Percentiles rank a stretch among this genome's conserved stretches.
Conservation (phyloP, 768 basidiomycete species). For the Rhodotorula kratochvilovae region DNA sequence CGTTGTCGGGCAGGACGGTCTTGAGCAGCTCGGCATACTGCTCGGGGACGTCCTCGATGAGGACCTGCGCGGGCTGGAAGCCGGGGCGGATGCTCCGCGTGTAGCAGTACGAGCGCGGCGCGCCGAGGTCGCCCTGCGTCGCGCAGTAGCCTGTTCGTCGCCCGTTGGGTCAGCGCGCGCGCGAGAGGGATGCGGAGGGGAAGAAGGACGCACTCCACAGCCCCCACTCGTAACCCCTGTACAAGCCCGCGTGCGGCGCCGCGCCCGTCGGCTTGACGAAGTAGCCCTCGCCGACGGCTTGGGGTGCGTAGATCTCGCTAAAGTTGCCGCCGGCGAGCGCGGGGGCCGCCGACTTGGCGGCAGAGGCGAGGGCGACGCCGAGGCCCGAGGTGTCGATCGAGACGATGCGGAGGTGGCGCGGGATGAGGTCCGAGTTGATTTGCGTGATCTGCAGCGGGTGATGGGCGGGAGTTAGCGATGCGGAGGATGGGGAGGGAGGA, state of each 20-base stretch:
- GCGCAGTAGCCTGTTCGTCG: slow-evolving; percentile 14
- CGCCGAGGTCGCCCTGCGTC: slow-evolving; percentile 24
- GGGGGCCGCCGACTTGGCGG: background rate
- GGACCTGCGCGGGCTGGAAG: slow-evolving; percentile 24
- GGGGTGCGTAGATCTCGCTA: slow-evolving; percentile 1
- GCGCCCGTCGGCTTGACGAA: slow-evolving; percentile 1
- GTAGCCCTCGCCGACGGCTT: background rate
- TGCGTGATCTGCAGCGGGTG: slow-evolving; percentile 29
- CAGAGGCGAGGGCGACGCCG: slow-evolving; percentile 11
- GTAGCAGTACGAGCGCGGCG: slow-evolving; percentile 26
- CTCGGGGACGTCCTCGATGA: slow-evolving; percentile 15
- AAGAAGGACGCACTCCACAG: slow-evolving; percentile 23
- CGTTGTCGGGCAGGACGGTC: slow-evolving; percentile 14
- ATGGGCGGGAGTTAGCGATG: no score
- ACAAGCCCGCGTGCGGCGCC: slow-evolving; percentile 8
- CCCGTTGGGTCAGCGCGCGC: background rate
- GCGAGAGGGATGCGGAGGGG: no score
- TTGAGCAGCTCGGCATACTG: slow-evolving; percentile 12
- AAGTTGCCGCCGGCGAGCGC: slow-evolving; percentile 7
- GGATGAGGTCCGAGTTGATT: slow-evolving; percentile 33
- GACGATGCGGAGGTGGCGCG: slow-evolving; percentile 37
- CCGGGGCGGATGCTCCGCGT: slow-evolving; percentile 6
- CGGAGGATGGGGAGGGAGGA: background rate
- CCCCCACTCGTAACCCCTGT: slow-evolving; percentile 27
- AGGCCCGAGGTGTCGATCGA: slow-evolving; percentile 35